A percentile compares a stretch with the other conserved stretches of the same genome.
Evolutionary conservation across 176 grass and related monocot genomes (phyloP).

Genomic region (Coix lacrymajobi): DNA sequence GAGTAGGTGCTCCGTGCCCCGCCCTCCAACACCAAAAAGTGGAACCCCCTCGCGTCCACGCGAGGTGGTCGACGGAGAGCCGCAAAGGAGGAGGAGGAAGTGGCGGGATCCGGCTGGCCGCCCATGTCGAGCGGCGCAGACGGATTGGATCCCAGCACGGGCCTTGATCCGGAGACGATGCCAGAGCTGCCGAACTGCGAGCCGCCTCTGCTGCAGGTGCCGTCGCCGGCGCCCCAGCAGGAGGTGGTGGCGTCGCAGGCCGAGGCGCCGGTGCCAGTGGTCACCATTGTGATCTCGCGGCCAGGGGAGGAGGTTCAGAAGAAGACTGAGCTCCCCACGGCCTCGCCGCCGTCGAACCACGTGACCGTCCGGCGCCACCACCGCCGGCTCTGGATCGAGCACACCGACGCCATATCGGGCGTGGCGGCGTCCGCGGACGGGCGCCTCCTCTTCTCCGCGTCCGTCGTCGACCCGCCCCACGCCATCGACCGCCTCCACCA

Average conservation of each 20-base stretch:
- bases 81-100: not conserved
- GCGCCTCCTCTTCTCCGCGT: too few species aligned
- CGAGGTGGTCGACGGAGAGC: conserved; percentile 18
- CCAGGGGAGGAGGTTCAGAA: conserved; percentile 43
- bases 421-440: too few species aligned
- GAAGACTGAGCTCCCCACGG: too few species aligned
- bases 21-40: not conserved
- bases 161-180: not conserved
- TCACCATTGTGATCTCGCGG: conserved; percentile 73
- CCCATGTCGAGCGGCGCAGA: conserved; percentile 36
- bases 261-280: not conserved
- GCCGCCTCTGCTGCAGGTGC: not conserved
- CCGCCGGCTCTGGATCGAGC: too few species aligned
- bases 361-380: too few species aligned
- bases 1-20: conserved; percentile 22
- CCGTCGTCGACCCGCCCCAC: conserved; percentile 59
- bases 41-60: not conserved
- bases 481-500: conserved; percentile 89
- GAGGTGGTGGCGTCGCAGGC: conserved; percentile 22
- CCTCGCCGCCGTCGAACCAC: too few species aligned
- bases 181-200: not conserved
- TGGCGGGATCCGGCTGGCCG: not conserved
- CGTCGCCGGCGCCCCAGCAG: not conserved
- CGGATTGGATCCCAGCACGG: conserved; percentile 9
- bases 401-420: too few species aligned